Conservation (phyloP, 225 moss, liverwort and hornwort species). For the Polytrichum commune region DNA sequence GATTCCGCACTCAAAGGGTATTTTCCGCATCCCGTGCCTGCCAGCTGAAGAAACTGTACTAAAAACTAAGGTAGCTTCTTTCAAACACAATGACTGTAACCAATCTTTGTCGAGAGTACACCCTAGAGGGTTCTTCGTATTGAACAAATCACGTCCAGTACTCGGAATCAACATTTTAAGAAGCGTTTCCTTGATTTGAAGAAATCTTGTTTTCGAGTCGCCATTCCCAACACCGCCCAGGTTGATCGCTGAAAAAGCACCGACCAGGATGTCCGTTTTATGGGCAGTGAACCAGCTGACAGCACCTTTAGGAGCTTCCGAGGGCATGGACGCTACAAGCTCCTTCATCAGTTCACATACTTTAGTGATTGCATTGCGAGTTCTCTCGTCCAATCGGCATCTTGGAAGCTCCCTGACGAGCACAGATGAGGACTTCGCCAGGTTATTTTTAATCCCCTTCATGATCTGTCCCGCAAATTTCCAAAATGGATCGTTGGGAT, state of each 20-base stretch:
- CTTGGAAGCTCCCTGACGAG: slow-evolving; percentile 37
- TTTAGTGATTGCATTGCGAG: slow-evolving; percentile 9
- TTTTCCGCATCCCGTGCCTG: not conserved
- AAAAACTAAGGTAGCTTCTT: slow-evolving; percentile 16
- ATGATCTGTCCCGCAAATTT: slow-evolving; percentile 15
- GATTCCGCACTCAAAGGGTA: slow-evolving; percentile 54
- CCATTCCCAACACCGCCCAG: not conserved
- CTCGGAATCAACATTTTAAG: not conserved
- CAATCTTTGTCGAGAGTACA: fast-evolving
- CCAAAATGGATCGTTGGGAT: slow-evolving; percentile 16
- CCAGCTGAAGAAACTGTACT: slow-evolving; percentile 27
- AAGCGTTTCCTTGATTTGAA: not conserved
- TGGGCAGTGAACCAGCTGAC: slow-evolving; percentile 21
- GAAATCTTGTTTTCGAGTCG: not conserved
- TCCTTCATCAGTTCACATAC: slow-evolving; percentile 11
- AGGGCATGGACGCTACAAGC: slow-evolving; percentile 17
- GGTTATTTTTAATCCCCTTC: not conserved
- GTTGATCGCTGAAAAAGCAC: not conserved
- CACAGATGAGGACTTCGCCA: slow-evolving; percentile 14
- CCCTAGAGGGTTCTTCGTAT: not conserved
- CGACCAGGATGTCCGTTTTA: not conserved
- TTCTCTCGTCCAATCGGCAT: slow-evolving; percentile 6
- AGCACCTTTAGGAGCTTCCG: slow-evolving; percentile 13
- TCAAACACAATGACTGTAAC: slow-evolving; percentile 1
- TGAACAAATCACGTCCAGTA: slow-evolving; percentile 6